Conservation (phyloP, 108 stramenopile genomes). For the Conticribra weissflogii region DNA sequence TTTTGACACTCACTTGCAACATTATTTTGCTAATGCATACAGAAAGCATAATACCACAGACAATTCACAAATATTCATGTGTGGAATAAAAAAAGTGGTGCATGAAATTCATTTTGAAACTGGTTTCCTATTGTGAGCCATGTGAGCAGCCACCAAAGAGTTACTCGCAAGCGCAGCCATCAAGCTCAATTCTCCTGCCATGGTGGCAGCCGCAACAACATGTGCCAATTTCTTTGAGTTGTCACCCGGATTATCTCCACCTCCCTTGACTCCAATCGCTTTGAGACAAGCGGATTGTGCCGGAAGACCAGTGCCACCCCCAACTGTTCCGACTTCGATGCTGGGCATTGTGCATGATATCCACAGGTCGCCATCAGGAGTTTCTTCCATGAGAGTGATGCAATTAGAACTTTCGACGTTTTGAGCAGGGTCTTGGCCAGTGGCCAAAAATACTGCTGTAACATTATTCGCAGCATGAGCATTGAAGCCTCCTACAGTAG, state of each 20-base stretch:
- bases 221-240: slow-evolving; percentile 93
- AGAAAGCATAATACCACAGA: no score
- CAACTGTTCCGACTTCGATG: slow-evolving; percentile 98
- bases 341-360: slow-evolving; percentile 97
- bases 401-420: slow-evolving; percentile 97
- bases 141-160: slow-evolving; percentile 88
- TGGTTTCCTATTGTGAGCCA: slow-evolving; percentile 89
- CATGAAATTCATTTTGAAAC: slow-evolving; percentile 48
- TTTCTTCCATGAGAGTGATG: slow-evolving; percentile 94
- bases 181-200: slow-evolving; percentile 96
- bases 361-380: slow-evolving; percentile 86
- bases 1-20: no score
- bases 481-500: slow-evolving; percentile 96
- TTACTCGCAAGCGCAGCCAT: slow-evolving; percentile 95
- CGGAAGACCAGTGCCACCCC: slow-evolving; percentile 94
- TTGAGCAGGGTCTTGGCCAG: slow-evolving; percentile 99
- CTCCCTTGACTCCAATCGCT: slow-evolving; percentile 92
- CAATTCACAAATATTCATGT: no score
- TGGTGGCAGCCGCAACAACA: slow-evolving; percentile 93
- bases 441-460: slow-evolving; percentile 97
- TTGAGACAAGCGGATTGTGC: slow-evolving; percentile 95
- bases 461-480: slow-evolving; percentile 98
- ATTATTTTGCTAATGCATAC: no score
- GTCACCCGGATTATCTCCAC: slow-evolving; percentile 81
- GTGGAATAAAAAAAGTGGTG: no score